phyloP scores from a whole-genome alignment of 495 filamentous ascomycete species.

The Penicillium subrubescens region DNA sequence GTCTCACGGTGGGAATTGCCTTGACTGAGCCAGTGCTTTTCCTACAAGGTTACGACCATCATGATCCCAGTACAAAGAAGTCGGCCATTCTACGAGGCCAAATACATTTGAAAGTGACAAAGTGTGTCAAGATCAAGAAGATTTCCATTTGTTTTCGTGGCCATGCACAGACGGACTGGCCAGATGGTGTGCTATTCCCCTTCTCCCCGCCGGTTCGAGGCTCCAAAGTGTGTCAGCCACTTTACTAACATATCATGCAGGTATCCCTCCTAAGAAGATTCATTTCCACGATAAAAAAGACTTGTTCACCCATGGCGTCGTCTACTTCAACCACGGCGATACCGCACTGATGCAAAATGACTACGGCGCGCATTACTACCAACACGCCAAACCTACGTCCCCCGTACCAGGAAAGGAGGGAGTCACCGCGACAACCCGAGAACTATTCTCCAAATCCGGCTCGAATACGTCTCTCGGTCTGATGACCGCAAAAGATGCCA shows the following conservation, averaged over 20 bases:
- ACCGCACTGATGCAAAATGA: slow-evolving; percentile 67
- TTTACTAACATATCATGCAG: slow-evolving; percentile 39
- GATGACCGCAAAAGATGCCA: slow-evolving; percentile 52
- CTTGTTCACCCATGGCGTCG: slow-evolving; percentile 46
- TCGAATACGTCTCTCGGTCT: slow-evolving; percentile 41
- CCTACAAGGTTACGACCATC: slow-evolving; percentile 87
- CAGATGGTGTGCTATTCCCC: slow-evolving; percentile 65
- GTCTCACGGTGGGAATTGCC: slow-evolving; percentile 69
- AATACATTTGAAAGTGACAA: slow-evolving; percentile 79
- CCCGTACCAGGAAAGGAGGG: slow-evolving; percentile 53
- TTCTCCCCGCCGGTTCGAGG: neutral
- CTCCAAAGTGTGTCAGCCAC: neutral
- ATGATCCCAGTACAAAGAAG: slow-evolving; percentile 65
- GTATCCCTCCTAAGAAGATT: slow-evolving; percentile 86
- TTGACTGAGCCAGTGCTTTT: slow-evolving; percentile 90
- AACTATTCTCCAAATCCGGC: slow-evolving; percentile 43
- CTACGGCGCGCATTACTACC: slow-evolving; percentile 52
- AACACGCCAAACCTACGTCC: slow-evolving; percentile 42
- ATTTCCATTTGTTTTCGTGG: slow-evolving; percentile 85
- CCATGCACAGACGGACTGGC: slow-evolving; percentile 90
- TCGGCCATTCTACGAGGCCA: slow-evolving; percentile 86
- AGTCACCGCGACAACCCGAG: slow-evolving; percentile 42
- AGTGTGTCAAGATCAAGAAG: slow-evolving; percentile 93
- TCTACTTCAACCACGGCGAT: slow-evolving; percentile 55
- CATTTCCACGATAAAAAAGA: slow-evolving; percentile 80